Evolutionary conservation across 1,139 yeast genomes (phyloP).

Genomic region (Yamadazyma spencermartinsiae): DNA sequence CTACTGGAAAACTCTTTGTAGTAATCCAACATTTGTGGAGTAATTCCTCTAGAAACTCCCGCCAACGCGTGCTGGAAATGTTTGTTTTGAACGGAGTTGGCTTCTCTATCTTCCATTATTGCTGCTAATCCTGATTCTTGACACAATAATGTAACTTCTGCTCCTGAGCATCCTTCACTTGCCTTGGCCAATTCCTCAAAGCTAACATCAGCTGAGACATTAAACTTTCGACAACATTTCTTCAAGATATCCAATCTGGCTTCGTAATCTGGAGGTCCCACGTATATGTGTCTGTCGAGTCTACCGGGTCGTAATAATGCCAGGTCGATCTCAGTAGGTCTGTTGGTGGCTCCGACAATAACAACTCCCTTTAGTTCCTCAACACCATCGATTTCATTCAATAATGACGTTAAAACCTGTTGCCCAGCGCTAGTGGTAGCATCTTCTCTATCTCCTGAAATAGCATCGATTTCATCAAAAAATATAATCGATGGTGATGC

Average conservation of each 20-base stretch:
- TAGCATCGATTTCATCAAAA: constrained; percentile 94
- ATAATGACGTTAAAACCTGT: constrained; percentile 82
- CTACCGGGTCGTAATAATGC: constrained; percentile 94
- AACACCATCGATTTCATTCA: constrained; percentile 95
- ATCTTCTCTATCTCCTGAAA: constrained; percentile 68
- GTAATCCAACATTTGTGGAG: constrained; percentile 77
- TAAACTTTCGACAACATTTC: constrained; percentile 61
- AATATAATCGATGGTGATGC: constrained; percentile 92
- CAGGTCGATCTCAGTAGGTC: constrained; percentile 90
- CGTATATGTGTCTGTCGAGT: constrained; percentile 87
- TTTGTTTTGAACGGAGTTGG: constrained; percentile 50
- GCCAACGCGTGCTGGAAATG: constrained; percentile 75
- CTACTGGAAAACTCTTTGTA: constrained; percentile 64
- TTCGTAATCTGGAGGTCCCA: constrained; percentile 80
- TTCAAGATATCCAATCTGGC: constrained; percentile 77
- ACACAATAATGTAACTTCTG: constrained; percentile 87
- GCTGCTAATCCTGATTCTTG: constrained; percentile 96
- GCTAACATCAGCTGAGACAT: constrained; percentile 45
- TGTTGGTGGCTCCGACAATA: constrained; percentile 90
- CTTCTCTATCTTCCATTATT: constrained; percentile 70
- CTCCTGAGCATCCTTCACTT: constrained; percentile 96
- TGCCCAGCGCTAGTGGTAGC: constrained; percentile 72
- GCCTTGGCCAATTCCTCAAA: constrained; percentile 50
- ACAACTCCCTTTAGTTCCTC: constrained; percentile 92
- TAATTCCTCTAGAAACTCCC: constrained; percentile 74